Base-by-base conservation (phyloP, 257 asterid genomes). In the Rubia yunnanensis region DNA sequence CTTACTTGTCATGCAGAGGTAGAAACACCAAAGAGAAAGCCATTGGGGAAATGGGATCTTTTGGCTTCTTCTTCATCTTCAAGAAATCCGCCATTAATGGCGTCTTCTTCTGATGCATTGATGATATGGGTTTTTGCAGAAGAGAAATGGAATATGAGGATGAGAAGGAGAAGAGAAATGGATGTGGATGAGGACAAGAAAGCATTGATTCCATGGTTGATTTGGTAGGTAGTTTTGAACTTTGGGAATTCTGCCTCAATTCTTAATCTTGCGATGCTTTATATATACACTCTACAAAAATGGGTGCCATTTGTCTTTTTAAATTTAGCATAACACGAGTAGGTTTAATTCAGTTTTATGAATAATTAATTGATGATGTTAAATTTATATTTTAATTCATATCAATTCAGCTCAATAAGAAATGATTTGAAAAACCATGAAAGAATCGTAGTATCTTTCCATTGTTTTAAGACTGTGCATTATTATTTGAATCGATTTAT, bases 1-100 rank as follows among this genome's bases (percentile, higher is more conserved):
- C 0, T 5, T 32, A 86, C 94, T 75, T 85, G 95, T 70, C 86
- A 91, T 1, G 96, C 80, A 22, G 98, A 88, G 66, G 95, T 88
- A 20, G 91, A 69, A 60, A 82, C 82, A 55, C 98, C 96, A 64
- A 91, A 88, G 74, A 86, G 73, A 74, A 88, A 91, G 60, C 81
- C 94, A 77, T 72, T 57, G 20, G 96, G 87, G 18, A 91, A 91
- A 27, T 88, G 79, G 0, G 82, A 80, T 68, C 80, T 77, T 61
- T 66, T 71, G 65, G 20, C 52, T 2, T 83, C 41, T 15, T 64
- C 50, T 50, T 23, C 48, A 54, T 2, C 28, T 50, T 23, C 48
- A 20, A 67, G 69, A 28, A 10, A 20, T 49, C 46, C 32, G 3
- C 22, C 24, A 56, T 3, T 56, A 13, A 26, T 24, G 26, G 27